A percentile compares a stretch with the other conserved stretches of the same genome.
Conservation (phyloP, 345 rosid species). For the Camelina hispida region DNA sequence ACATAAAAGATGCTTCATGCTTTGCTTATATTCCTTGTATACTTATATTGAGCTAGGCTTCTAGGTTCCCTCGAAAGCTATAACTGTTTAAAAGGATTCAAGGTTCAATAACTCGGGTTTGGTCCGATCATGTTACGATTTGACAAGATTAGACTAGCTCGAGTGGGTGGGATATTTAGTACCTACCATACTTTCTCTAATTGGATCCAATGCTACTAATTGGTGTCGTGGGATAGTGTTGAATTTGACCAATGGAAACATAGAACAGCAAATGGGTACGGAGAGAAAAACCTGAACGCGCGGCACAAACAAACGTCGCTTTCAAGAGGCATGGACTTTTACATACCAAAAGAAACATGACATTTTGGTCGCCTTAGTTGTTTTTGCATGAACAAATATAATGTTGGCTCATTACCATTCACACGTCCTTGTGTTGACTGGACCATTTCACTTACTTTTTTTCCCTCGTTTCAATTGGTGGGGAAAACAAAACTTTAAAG, state of each 20-base stretch:
- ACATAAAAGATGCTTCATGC: slow-evolving; percentile 3
- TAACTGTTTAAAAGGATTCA: background rate
- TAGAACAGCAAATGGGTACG: slow-evolving; percentile 25
- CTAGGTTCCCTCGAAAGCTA: background rate
- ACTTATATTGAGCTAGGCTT: background rate
- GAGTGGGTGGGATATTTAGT: slow-evolving; percentile 3
- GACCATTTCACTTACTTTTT: slow-evolving; percentile 11
- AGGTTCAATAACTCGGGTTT: background rate
- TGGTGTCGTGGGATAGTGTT: slow-evolving; percentile 15
- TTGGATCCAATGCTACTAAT: slow-evolving; percentile 18
- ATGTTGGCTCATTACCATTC: slow-evolving; percentile 42
- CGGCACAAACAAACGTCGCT: slow-evolving; percentile 19
- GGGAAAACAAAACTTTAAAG: slow-evolving; percentile 23
- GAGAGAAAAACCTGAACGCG: slow-evolving; percentile 26
- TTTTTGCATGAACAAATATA: slow-evolving; percentile 19
- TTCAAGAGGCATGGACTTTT: slow-evolving; percentile 28
- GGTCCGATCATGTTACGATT: background rate
- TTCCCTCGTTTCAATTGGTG: slow-evolving; percentile 2
- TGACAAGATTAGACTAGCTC: background rate
- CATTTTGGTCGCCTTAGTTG: slow-evolving; percentile 5
- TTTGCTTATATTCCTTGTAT: background rate
- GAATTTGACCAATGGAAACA: slow-evolving; percentile 38
- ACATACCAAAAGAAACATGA: background rate
- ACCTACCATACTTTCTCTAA: background rate
- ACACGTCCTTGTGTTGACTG: slow-evolving; percentile 28